A percentile compares a stretch with the other conserved stretches of the same genome.
Conservation (phyloP, 305 asterid genomes). For the Nicotiana rustica region DNA sequence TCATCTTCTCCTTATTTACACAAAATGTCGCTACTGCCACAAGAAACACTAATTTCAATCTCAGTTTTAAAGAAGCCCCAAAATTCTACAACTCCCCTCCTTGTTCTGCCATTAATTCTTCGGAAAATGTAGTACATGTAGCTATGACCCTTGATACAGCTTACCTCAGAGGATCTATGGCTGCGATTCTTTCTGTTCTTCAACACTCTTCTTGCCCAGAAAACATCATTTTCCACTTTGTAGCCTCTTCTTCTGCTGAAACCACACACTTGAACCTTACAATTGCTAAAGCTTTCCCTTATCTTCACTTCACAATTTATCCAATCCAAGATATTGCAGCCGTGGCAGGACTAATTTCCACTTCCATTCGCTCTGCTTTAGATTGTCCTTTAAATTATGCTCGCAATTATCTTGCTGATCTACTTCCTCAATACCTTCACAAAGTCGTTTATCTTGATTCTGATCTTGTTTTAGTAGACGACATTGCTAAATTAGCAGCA, state of each 20-base stretch:
- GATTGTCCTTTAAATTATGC: constrained; percentile 94
- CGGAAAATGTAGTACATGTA: constrained; percentile 56
- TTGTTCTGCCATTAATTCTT: constrained; percentile 54
- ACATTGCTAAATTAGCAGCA: constrained; percentile 72
- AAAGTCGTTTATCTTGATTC: constrained; percentile 84
- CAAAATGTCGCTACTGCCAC: background rate
- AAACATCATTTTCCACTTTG: constrained; percentile 74
- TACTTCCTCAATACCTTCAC: constrained; percentile 61
- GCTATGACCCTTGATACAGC: constrained; percentile 87
- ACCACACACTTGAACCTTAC: constrained; percentile 47
- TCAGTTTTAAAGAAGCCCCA: constrained; percentile 74
- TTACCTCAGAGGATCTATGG: constrained; percentile 88
- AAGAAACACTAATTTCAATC: constrained; percentile 35
- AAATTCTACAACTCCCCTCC: constrained; percentile 70
- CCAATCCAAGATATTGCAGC: constrained; percentile 65
- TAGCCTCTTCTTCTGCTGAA: constrained; percentile 51
- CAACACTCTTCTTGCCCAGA: constrained; percentile 94
- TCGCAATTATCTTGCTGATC: constrained; percentile 80
- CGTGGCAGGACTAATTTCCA: constrained; percentile 74
- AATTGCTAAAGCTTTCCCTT: constrained; percentile 65
- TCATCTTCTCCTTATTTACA: constrained; percentile 32
- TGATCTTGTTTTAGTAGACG: constrained; percentile 86
- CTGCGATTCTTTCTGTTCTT: constrained; percentile 77
- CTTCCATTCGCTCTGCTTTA: constrained; percentile 84
- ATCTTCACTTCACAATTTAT: constrained; percentile 63